Conservation (phyloP, 2,329 filamentous ascomycete genomes). For the Exophiala phaeomuriformis region DNA sequence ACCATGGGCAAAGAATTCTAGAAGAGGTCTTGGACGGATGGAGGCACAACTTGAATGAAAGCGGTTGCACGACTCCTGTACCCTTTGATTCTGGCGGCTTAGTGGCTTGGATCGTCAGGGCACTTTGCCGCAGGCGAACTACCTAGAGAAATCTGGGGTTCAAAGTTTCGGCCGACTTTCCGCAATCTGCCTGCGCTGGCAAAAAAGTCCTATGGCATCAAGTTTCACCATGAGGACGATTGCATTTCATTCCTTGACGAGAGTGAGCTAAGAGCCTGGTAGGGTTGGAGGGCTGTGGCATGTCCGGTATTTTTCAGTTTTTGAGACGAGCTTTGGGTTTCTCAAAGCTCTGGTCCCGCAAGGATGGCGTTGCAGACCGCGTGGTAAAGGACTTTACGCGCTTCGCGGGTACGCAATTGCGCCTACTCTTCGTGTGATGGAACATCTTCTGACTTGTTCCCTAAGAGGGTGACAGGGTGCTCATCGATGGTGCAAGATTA, state of each 20-base stretch:
- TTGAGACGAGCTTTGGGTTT: conserved; percentile 11
- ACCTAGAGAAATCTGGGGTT: conserved; percentile 6
- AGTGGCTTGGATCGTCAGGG: neutral
- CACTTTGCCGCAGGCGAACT: conserved; percentile 2
- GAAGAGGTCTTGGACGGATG: neutral
- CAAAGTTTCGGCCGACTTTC: conserved; percentile 13
- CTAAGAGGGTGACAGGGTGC: conserved; percentile 39
- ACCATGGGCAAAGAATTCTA: neutral
- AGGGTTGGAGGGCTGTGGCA: conserved; percentile 5
- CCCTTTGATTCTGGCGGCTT: neutral
- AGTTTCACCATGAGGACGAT: neutral
- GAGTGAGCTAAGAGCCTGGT: neutral
- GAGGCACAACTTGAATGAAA: neutral
- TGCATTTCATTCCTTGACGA: neutral
- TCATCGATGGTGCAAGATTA: conserved; percentile 37
- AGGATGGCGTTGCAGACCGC: conserved; percentile 1
- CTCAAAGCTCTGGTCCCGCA: neutral
- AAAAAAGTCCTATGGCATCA: neutral
- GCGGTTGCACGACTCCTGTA: neutral
- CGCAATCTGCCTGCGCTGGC: neutral
- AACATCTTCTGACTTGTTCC: neutral
- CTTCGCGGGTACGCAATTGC: conserved; percentile 2
- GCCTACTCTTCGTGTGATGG: too few relatives aligned
- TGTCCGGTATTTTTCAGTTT: conserved; percentile 11
- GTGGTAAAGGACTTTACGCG: conserved; percentile 9